These are phyloP conservation scores for Eremothecium coryli DNA, from an alignment of 1,139 yeast species.

Conservation along the genomic window DNA sequence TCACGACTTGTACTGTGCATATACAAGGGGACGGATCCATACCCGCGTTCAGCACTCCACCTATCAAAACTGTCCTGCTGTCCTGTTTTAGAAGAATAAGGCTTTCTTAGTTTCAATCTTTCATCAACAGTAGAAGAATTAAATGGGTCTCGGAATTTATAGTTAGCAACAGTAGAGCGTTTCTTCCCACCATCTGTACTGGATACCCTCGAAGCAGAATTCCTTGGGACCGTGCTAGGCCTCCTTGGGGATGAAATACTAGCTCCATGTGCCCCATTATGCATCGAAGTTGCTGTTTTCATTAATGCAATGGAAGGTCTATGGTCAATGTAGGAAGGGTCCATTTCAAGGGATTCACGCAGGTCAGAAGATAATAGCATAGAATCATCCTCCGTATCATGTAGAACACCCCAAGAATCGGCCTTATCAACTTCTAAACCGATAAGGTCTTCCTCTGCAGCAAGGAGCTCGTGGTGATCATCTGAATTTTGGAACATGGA, in stretches of 20 bases:
- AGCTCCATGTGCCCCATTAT: not conserved
- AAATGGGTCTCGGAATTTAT: not conserved
- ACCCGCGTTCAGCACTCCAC: conserved; percentile 4
- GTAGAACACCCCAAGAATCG: conserved; percentile 29
- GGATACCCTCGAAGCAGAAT: not conserved
- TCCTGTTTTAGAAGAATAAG: conserved; percentile 6
- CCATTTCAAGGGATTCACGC: conserved; percentile 12
- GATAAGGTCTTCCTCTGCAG: conserved; percentile 6
- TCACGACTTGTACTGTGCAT: not conserved
- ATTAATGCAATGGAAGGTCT: conserved; percentile 22
- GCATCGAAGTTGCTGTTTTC: conserved; percentile 9
- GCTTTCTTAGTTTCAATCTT: conserved; percentile 1
- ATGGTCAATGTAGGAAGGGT: conserved; percentile 27
- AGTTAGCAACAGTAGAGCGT: conserved; percentile 4
- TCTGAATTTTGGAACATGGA: conserved; percentile 10
- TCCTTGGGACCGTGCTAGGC: conserved; percentile 7
- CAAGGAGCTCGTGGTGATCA: conserved; percentile 4
- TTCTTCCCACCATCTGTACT: not conserved
- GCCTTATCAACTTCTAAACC: conserved; percentile 25
- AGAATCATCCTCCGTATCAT: conserved; percentile 21
- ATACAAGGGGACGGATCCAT: not conserved
- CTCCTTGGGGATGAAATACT: conserved; percentile 4
- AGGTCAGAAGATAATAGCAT: conserved; percentile 7
- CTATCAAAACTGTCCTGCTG: conserved; percentile 8
- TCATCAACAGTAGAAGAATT: not conserved